Conservation (phyloP, 176 grass and related monocot species). For the Aechmea fasciata region DNA sequence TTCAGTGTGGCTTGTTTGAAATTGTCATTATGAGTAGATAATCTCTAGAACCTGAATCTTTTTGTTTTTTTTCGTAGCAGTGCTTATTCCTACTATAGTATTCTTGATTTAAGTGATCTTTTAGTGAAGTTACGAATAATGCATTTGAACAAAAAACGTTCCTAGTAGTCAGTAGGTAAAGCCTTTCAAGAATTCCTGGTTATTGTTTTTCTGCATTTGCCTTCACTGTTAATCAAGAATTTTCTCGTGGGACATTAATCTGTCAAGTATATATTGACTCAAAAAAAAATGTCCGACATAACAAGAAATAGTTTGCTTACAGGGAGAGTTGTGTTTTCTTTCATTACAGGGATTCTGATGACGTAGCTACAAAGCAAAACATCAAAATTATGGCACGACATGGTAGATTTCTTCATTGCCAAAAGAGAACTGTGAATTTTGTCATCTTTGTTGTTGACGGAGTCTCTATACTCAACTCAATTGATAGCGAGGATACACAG, state of each 20-base stretch:
- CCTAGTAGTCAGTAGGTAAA: not conserved
- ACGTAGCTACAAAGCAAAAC: constrained; percentile 20
- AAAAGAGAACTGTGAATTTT: constrained; percentile 69
- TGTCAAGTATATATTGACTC: not conserved
- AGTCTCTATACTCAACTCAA: constrained; percentile 37
- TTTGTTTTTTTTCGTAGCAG: no score
- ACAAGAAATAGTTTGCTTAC: not conserved
- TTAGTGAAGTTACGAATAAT: no score
- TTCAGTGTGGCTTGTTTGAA: constrained; percentile 2
- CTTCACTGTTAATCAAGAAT: not conserved
- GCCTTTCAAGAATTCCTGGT: not conserved
- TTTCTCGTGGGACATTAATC: not conserved
- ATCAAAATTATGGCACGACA: constrained; percentile 35
- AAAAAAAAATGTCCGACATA: constrained; percentile 5
- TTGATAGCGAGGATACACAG: constrained; percentile 18
- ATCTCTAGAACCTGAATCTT: no score
- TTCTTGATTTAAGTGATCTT: no score
- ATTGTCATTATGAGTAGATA: not conserved
- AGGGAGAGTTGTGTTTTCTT: constrained; percentile 13
- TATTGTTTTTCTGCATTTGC: not conserved
- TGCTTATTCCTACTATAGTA: no score
- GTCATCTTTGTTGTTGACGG: constrained; percentile 73
- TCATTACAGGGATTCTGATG: constrained; percentile 32
- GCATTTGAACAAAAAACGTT: no score
- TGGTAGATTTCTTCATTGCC: constrained; percentile 28